A percentile compares a stretch with the other conserved stretches of the same genome.
phyloP scores from a whole-genome alignment of 306 rosid species.

The Sphenostylis stenocarpa region DNA sequence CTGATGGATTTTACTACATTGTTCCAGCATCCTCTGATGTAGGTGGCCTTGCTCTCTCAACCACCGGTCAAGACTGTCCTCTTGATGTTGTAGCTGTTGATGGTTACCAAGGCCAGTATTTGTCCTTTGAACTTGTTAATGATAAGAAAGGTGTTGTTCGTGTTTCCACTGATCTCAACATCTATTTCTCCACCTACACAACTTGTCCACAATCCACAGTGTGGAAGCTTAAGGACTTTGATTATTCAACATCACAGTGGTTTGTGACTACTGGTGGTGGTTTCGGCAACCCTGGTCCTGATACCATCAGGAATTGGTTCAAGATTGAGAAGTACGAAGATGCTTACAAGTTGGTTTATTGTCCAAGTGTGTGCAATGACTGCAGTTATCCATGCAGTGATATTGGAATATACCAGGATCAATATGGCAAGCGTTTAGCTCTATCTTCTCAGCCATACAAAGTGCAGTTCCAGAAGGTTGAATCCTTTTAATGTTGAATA shows the following conservation, averaged over 20 bases:
- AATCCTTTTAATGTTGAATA: too few species aligned
- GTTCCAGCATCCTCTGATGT: not conserved
- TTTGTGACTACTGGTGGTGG: not conserved
- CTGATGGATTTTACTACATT: constrained; percentile 18
- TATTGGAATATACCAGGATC: constrained; percentile 28
- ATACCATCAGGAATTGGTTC: constrained; percentile 33
- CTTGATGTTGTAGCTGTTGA: not conserved
- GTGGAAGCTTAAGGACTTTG: constrained; percentile 43
- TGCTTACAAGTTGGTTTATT: constrained; percentile 49
- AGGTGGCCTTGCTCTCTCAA: not conserved
- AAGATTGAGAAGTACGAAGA: constrained; percentile 49
- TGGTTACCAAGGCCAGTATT: not conserved
- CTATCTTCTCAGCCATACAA: not conserved
- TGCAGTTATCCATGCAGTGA: constrained; percentile 49
- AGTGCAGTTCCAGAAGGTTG: not conserved
- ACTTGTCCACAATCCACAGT: constrained; percentile 39
- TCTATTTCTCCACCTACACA: constrained; percentile 25
- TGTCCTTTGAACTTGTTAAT: not conserved
- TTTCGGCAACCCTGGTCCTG: not conserved
- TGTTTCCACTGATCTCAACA: constrained; percentile 47
- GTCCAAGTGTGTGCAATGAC: constrained; percentile 52
- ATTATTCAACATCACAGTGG: constrained; percentile 15
- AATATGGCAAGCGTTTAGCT: constrained; percentile 26
- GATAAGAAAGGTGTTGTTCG: constrained; percentile 26
- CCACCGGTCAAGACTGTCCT: not conserved